Evolutionary conservation across 768 basidiomycete species (phyloP).

Genomic region (Lactarius psammicola): DNA sequence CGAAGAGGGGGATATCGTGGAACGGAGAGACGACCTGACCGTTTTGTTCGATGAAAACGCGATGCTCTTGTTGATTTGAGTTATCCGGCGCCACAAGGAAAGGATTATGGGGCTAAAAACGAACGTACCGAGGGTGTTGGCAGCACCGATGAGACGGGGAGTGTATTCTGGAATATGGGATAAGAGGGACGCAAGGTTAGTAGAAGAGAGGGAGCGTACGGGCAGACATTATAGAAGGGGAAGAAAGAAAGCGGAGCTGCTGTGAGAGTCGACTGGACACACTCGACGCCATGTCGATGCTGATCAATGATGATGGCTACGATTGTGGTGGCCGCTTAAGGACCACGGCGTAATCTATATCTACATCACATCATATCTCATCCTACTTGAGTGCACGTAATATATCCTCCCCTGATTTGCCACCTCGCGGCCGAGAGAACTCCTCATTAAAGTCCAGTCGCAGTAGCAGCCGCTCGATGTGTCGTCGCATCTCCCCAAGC

Average conservation of each 20-base stretch:
- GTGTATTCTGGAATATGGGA: slow-evolving; percentile 53
- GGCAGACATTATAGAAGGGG: slow-evolving; percentile 50
- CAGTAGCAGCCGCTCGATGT: slow-evolving; percentile 78
- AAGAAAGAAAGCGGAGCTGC: slow-evolving; percentile 58
- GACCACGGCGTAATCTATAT: slow-evolving; percentile 7
- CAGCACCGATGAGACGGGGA: slow-evolving; percentile 77
- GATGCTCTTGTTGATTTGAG: slow-evolving; percentile 65
- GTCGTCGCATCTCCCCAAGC: slow-evolving; percentile 69
- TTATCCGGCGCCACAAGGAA: not conserved
- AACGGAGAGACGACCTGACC: slow-evolving; percentile 80
- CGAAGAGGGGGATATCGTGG: slow-evolving; percentile 98
- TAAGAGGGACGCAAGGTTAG: slow-evolving; percentile 14
- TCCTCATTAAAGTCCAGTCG: slow-evolving; percentile 83
- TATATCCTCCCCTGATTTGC: slow-evolving; percentile 39
- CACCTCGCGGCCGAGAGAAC: slow-evolving; percentile 48
- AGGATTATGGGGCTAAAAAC: not conserved
- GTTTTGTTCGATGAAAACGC: slow-evolving; percentile 90
- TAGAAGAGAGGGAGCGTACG: slow-evolving; percentile 43
- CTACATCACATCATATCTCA: slow-evolving; percentile 13
- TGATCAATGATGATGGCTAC: not conserved
- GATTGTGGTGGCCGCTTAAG: not conserved
- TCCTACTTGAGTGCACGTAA: slow-evolving; percentile 39
- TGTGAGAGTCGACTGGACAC: slow-evolving; percentile 52
- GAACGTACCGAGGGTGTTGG: slow-evolving; percentile 85
- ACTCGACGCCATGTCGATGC: slow-evolving; percentile 13